phyloP scores from a whole-genome alignment of 208 protist species.

The Leptomonas seymouri region DNA sequence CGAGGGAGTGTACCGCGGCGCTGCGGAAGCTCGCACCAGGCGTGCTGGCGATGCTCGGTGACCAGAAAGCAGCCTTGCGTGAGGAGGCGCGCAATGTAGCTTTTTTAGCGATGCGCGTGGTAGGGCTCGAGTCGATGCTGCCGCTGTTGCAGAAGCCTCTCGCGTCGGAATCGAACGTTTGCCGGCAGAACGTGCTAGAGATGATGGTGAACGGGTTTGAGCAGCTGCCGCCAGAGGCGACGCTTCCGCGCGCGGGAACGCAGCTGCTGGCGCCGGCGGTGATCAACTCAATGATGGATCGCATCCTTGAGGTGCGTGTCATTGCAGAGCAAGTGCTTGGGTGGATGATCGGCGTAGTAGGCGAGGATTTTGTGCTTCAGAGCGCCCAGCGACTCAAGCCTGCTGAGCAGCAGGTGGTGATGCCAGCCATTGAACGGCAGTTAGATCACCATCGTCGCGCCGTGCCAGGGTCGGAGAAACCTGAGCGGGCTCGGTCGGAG shows the following conservation, averaged over 20 bases:
- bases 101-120: constrained; percentile 51
- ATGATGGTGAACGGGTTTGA: constrained; percentile 75
- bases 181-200: constrained; percentile 76
- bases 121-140: constrained; percentile 72
- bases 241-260: constrained; percentile 46
- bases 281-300: constrained; percentile 76
- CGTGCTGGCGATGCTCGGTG: constrained; percentile 74
- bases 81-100: constrained; percentile 75
- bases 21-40: constrained; percentile 62
- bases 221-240: constrained; percentile 38
- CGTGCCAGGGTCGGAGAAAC: neutral
- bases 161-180: constrained; percentile 71
- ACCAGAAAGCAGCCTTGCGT: constrained; percentile 79
- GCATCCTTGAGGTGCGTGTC: constrained; percentile 77
- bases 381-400: constrained; percentile 66
- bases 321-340: constrained; percentile 79
- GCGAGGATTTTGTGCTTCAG: constrained; percentile 63
- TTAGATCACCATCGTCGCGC: constrained; percentile 37
- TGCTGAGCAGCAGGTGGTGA: constrained; percentile 81
- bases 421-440: constrained; percentile 74
- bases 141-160: constrained; percentile 74
- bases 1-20: constrained; percentile 43
- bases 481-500: constrained; percentile 1
- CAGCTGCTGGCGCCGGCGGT: constrained; percentile 64
- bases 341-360: constrained; percentile 61